Percentiles rank a stretch among this genome's conserved stretches.
Conservation (phyloP, 2,329 filamentous ascomycete genomes). For the Botrytis fabae region DNA sequence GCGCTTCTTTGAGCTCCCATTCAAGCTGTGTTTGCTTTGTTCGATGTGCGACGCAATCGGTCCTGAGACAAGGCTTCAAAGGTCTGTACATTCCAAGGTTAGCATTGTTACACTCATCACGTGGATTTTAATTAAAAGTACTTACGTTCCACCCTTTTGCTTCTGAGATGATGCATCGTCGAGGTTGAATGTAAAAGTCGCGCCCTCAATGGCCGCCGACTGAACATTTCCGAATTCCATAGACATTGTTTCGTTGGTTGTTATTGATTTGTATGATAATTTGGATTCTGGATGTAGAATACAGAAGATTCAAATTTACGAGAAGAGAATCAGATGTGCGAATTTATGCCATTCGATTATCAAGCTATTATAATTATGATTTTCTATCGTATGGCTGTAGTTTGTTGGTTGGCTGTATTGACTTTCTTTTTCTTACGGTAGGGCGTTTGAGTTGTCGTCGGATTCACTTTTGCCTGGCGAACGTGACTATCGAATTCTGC, state of each 20-base stretch:
- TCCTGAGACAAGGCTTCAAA: constrained; percentile 15
- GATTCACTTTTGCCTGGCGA: not conserved
- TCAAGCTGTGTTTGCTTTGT: constrained; percentile 7
- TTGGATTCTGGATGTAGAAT: not conserved
- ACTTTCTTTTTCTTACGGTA: not conserved
- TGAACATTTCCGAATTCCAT: constrained; percentile 8
- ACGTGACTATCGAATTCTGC: not conserved
- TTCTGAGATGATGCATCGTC: not conserved
- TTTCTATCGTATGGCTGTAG: not conserved
- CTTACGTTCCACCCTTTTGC: constrained; percentile 12
- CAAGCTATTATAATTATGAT: not conserved
- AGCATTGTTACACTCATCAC: constrained; percentile 14
- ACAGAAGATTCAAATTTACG: not conserved
- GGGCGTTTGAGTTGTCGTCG: not conserved
- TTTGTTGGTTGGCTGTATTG: not conserved
- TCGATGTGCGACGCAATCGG: constrained; percentile 18
- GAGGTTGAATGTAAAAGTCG: not conserved
- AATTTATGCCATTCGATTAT: not conserved
- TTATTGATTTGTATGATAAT: not conserved
- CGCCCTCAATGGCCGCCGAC: not conserved
- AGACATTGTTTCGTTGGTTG: not conserved
- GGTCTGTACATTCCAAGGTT: constrained; percentile 15
- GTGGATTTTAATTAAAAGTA: not conserved
- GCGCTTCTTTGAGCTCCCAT: constrained; percentile 10
- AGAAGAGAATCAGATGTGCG: not conserved